Base-by-base conservation (phyloP, 2,329 filamentous ascomycete species). In the Cladosporium phlei region DNA sequence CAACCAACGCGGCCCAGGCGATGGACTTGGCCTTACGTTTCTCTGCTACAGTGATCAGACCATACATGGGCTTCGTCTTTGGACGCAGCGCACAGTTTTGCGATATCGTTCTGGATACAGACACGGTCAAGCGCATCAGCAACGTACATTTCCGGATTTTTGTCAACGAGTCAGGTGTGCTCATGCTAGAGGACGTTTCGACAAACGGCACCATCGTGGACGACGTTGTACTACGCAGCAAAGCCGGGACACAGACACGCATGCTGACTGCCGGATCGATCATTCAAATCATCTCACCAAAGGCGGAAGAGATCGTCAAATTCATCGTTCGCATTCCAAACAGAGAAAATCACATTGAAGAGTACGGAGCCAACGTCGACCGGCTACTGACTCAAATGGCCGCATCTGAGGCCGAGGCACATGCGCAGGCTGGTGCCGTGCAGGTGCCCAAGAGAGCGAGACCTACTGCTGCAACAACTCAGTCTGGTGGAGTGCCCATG, bases 121-220 rank as follows among this genome's bases (percentile, higher is more conserved):
- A 91, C 55, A 77, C 78, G 1, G 72, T 79, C 43, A 85, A 80
- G 63, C 79, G 86, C 33, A 78, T 98, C 50, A 97, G 91, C 72
- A 96, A 97, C 62, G 77, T 86, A n/a, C 93, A 98, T 64, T 98
- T 97, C 64, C 84, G 88, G 44, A 95, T 98, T 52, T 95, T 85
- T 61, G 76, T 95, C 57, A 98, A 94, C 58, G 74, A 82, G n/a
- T 80, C 87, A 53, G 88, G 86, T 21, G 83, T 86, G 47, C 76
- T 96, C 54, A 95, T 98, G 88, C 72, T 97, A 10, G 84, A 95
- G 65, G 93, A 98, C 62, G 79, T 83, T 62, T 97, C 93, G 0
- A 96, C 89, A n/a, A 98, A 97, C 60, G 93, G 93, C 21, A 97
- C 93, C 3, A 74, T 88, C 50, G 88, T 97, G 47, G 90, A 97